phyloP scores from a whole-genome alignment of 768 basidiomycete species.

The Trichaptum fuscoviolaceum region DNA sequence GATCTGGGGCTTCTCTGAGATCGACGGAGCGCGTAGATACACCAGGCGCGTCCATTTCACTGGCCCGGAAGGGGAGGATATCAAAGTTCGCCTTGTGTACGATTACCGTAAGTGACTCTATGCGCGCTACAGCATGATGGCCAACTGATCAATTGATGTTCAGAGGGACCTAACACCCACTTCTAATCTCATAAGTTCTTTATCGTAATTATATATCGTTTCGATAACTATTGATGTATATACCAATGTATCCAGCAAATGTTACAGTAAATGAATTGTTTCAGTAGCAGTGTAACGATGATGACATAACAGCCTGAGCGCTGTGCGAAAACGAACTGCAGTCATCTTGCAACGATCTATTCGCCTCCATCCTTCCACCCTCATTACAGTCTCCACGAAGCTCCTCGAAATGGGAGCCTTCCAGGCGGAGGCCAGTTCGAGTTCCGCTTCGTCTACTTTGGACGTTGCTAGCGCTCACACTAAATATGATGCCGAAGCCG shows the following conservation, averaged over 20 bases:
- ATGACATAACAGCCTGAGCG: not conserved
- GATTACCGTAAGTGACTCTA: constrained; percentile 54
- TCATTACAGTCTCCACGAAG: not conserved
- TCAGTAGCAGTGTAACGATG: too few species aligned
- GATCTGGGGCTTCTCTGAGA: constrained; percentile 61
- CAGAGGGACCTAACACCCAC: constrained; percentile 3
- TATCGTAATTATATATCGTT: not conserved
- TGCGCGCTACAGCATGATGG: constrained; percentile 21
- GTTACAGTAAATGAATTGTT: not conserved
- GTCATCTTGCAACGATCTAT: not conserved
- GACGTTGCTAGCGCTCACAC: not conserved
- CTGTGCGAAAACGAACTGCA: too few species aligned
- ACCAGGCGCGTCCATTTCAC: constrained; percentile 58
- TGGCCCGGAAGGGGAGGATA: constrained; percentile 52
- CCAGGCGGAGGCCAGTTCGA: constrained; percentile 13
- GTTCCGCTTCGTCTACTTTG: constrained; percentile 4
- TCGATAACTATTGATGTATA: not conserved
- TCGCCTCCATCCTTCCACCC: not conserved
- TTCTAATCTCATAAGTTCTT: not conserved
- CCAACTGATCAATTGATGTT: not conserved
- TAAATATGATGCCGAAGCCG: not conserved
- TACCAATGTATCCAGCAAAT: not conserved
- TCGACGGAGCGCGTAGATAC: constrained; percentile 57
- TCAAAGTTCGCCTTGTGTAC: constrained; percentile 54
- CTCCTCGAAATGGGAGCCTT: not conserved